Evolutionary conservation across 2,329 filamentous ascomycete species (phyloP).

Genomic region (Akanthomyces lecanii): DNA sequence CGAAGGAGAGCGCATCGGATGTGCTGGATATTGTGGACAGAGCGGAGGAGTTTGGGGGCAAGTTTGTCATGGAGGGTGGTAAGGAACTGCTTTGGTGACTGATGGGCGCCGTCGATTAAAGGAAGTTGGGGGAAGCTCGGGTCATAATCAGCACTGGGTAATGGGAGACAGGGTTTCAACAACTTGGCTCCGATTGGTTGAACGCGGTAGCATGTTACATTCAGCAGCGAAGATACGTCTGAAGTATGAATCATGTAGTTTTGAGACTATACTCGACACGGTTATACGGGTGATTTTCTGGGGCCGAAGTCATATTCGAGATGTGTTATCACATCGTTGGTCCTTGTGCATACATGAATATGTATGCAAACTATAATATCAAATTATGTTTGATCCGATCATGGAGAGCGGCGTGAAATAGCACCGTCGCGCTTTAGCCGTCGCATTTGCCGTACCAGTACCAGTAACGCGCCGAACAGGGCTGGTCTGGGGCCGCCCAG

Average conservation of each 20-base stretch:
- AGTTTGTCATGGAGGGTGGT: conserved; percentile 31
- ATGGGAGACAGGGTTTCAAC: not conserved
- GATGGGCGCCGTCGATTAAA: not conserved
- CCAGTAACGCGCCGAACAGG: not conserved
- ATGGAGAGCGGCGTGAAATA: not conserved
- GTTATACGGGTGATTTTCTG: not conserved
- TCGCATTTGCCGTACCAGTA: not conserved
- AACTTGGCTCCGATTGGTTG: not conserved
- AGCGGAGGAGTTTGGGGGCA: conserved; percentile 31
- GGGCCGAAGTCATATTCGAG: not conserved
- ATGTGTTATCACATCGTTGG: too few relatives aligned
- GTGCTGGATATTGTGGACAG: conserved; percentile 34
- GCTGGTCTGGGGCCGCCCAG: not conserved
- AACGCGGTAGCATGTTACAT: not conserved
- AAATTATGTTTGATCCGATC: not conserved
- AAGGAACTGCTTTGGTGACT: conserved; percentile 26
- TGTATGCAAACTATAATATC: not conserved
- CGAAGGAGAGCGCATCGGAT: conserved; percentile 30
- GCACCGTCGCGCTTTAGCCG: not conserved
- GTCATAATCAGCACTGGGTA: not conserved
- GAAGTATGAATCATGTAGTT: not conserved
- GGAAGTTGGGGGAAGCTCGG: not conserved
- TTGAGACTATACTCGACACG: not conserved
- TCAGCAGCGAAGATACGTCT: not conserved
- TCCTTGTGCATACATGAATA: not conserved